phyloP scores from a whole-genome alignment of 164 flowering plant genomes.

The Vitis rotundifolia region DNA sequence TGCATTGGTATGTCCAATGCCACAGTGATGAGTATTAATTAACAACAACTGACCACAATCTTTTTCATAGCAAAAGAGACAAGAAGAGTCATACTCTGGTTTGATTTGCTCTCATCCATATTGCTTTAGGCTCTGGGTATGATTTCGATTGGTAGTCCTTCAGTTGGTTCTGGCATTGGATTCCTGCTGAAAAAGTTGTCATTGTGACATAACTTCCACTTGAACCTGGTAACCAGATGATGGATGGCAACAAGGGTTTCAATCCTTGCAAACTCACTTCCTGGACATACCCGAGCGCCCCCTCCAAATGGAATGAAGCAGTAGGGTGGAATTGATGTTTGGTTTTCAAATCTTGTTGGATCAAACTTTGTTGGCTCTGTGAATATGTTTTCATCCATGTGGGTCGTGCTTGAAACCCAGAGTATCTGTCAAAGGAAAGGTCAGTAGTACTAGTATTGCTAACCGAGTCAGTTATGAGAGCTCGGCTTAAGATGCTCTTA shows the following conservation, averaged over 20 bases:
- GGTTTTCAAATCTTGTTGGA: conserved; percentile 57
- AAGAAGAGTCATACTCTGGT: no score
- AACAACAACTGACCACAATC: no score
- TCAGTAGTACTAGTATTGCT: neutral
- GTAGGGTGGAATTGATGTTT: conserved; percentile 49
- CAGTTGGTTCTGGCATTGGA: conserved; percentile 38
- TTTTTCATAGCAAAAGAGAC: no score
- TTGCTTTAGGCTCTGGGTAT: conserved; percentile 16
- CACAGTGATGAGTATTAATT: no score
- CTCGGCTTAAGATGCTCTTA: no score
- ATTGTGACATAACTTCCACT: conserved; percentile 42
- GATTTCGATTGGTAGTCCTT: conserved; percentile 42
- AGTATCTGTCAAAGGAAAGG: conserved; percentile 33
- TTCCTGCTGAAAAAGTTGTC: conserved; percentile 36
- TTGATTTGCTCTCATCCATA: no score
- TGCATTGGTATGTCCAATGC: no score
- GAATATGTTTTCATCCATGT: conserved; percentile 55
- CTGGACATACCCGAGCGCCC: conserved; percentile 68
- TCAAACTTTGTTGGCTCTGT: conserved; percentile 62
- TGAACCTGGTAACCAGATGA: conserved; percentile 56
- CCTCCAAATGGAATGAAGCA: conserved; percentile 65
- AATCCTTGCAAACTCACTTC: conserved; percentile 61
- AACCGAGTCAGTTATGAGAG: no score
- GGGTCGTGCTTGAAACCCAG: conserved; percentile 54
- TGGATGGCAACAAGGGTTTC: conserved; percentile 49